Evolutionary conservation across 768 basidiomycete species (phyloP).

Genomic region (Mycena amicta): DNA sequence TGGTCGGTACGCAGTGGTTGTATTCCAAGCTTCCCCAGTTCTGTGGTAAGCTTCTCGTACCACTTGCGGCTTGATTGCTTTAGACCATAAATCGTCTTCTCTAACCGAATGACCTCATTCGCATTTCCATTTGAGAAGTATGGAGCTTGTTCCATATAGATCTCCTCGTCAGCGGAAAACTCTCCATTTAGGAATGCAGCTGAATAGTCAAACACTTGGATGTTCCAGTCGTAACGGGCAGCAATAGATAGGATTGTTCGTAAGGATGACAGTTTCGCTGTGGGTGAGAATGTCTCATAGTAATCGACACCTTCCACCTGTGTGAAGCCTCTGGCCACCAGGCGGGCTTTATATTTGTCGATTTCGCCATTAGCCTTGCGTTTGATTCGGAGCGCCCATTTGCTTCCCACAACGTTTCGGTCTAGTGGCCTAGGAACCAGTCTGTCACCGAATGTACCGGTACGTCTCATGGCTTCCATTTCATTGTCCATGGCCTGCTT

Average conservation of each 20-base stretch:
- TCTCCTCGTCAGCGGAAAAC: conserved; percentile 10
- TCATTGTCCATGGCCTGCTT: background rate
- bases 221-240: conserved; percentile 16
- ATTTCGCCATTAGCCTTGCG: conserved; percentile 33
- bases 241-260: conserved; percentile 16
- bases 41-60: conserved; percentile 26
- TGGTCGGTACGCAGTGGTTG: conserved; percentile 1
- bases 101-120: background rate
- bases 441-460: conserved; percentile 13
- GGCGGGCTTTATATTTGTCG: conserved; percentile 29
- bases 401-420: conserved; percentile 21
- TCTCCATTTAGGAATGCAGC: conserved; percentile 15
- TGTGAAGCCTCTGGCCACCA: background rate
- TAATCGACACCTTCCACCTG: background rate
- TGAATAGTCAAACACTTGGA: conserved; percentile 12
- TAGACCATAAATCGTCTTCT: conserved; percentile 36
- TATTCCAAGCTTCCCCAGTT: conserved; percentile 14
- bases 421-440: conserved; percentile 22
- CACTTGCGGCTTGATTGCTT: conserved; percentile 34
- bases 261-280: conserved; percentile 13
- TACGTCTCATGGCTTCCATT: background rate
- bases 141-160: conserved; percentile 26
- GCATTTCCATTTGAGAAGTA: conserved; percentile 2
- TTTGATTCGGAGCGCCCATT: conserved; percentile 36
- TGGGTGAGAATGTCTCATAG: conserved; percentile 23